These are phyloP conservation scores for Salix purpurea DNA, from an alignment of 345 rosid genomes.

Conservation along the genomic window DNA sequence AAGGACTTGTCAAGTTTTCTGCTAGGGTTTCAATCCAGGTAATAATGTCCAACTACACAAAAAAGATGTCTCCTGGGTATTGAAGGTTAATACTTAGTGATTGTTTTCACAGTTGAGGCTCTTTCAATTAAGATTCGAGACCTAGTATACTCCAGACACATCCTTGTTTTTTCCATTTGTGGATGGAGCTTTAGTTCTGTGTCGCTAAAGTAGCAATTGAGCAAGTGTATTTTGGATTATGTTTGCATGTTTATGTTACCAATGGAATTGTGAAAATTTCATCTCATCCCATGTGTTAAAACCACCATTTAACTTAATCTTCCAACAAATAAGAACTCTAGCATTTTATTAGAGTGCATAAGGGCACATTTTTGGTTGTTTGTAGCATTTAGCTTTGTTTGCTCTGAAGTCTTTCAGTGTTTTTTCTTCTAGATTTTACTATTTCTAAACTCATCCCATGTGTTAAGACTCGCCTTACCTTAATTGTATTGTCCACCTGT, in stretches of 20 bases:
- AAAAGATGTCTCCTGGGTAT: not conserved
- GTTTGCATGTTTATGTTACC: not conserved
- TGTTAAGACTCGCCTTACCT: too few species aligned
- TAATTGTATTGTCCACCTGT: too few species aligned
- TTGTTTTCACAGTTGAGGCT: too few species aligned
- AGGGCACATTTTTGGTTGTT: too few species aligned
- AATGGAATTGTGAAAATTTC: not conserved
- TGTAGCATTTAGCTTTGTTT: too few species aligned
- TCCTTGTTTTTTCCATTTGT: not conserved
- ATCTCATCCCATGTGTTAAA: not conserved
- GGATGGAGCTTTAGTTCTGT: not conserved
- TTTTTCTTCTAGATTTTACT: too few species aligned
- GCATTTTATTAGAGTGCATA: too few species aligned
- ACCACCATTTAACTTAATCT: not conserved
- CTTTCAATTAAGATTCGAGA: not conserved
- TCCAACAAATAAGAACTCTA: too few species aligned
- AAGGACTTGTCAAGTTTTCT: conserved; percentile 79
- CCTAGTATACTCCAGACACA: not conserved
- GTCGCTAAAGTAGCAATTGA: not conserved
- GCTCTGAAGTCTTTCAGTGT: too few species aligned
- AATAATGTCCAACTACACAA: conserved; percentile 12
- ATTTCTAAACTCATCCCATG: too few species aligned
- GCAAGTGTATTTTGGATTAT: not conserved
- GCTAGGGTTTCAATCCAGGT: conserved; percentile 88
- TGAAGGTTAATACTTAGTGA: not conserved